Conservation (phyloP, 2,329 filamentous ascomycete species). For the Diaporthe citriasiana region DNA sequence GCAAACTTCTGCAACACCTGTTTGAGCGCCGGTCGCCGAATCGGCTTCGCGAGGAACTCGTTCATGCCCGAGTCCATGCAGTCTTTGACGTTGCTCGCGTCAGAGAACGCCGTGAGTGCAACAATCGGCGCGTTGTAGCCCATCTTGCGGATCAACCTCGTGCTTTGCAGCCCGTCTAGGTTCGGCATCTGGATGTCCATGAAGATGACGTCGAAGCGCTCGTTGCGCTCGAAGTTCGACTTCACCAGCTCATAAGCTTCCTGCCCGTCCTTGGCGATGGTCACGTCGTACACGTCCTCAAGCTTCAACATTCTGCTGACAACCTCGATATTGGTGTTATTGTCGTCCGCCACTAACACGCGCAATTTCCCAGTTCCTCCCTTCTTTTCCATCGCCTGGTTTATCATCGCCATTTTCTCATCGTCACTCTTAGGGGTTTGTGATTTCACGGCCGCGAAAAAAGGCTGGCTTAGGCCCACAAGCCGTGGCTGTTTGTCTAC, state of each 20-base stretch:
- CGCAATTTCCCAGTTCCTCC: constrained; percentile 75
- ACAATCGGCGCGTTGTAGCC: constrained; percentile 92
- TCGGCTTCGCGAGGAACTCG: constrained; percentile 84
- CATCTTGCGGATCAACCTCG: constrained; percentile 85
- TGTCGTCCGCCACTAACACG: constrained; percentile 86
- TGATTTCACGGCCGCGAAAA: constrained; percentile 70
- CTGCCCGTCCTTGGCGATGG: constrained; percentile 87
- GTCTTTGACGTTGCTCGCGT: constrained; percentile 89
- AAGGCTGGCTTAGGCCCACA: constrained; percentile 86
- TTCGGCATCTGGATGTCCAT: constrained; percentile 99
- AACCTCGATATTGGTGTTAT: constrained; percentile 70
- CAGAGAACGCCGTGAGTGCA: constrained; percentile 89
- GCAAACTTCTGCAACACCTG: constrained; percentile 88
- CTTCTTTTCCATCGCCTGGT: constrained; percentile 74
- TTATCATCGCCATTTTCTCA: constrained; percentile 75
- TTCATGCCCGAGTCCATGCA: constrained; percentile 94
- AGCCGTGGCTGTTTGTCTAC: constrained; percentile 81
- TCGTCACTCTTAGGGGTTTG: constrained; percentile 58
- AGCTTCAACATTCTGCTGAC: constrained; percentile 78
- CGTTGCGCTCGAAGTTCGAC: constrained; percentile 80
- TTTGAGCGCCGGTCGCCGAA: constrained; percentile 86
- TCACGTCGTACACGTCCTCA: constrained; percentile 88
- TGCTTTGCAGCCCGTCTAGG: constrained; percentile 89
- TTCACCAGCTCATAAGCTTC: constrained; percentile 91
- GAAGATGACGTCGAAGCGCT: constrained; percentile 88